These are phyloP conservation scores for Mrakia gelida DNA, from an alignment of 768 basidiomycete genomes.

Conservation along the genomic window DNA sequence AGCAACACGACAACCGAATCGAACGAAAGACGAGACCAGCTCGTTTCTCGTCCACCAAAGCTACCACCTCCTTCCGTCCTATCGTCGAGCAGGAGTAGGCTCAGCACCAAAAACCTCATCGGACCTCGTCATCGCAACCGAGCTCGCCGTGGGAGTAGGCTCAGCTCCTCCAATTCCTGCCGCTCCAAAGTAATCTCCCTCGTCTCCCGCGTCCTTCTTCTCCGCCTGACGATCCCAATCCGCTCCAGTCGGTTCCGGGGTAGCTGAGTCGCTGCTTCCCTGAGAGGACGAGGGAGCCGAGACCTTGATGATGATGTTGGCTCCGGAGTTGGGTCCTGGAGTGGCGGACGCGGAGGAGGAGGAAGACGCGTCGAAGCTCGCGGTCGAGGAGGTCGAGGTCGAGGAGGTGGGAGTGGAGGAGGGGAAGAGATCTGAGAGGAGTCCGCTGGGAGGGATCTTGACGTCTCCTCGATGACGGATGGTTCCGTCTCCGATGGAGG, in stretches of 20 bases:
- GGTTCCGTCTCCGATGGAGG: not conserved
- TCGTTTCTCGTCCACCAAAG: not conserved
- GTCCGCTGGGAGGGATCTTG: not conserved
- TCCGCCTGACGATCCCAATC: not conserved
- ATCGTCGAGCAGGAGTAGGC: not conserved
- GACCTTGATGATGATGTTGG: not conserved
- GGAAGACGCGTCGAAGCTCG: not conserved
- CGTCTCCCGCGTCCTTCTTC: not conserved
- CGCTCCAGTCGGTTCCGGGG: not conserved
- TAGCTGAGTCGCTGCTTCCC: not conserved
- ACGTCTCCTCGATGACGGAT: conserved; percentile 1
- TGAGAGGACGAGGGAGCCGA: not conserved
- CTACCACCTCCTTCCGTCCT: not conserved
- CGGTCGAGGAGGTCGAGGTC: not conserved
- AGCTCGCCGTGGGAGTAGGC: not conserved
- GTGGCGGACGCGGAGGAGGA: not conserved
- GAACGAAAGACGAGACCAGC: too few species aligned
- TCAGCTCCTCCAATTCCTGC: not conserved
- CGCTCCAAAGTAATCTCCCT: not conserved
- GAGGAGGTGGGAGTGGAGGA: not conserved
- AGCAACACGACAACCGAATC: too few species aligned
- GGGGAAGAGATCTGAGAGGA: not conserved
- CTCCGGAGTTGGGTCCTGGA: not conserved
- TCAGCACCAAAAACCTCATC: not conserved
- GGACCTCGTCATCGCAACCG: not conserved